These are phyloP conservation scores for Hypomontagnella monticulosa DNA, from an alignment of 495 filamentous ascomycete species.

Conservation along the genomic window DNA sequence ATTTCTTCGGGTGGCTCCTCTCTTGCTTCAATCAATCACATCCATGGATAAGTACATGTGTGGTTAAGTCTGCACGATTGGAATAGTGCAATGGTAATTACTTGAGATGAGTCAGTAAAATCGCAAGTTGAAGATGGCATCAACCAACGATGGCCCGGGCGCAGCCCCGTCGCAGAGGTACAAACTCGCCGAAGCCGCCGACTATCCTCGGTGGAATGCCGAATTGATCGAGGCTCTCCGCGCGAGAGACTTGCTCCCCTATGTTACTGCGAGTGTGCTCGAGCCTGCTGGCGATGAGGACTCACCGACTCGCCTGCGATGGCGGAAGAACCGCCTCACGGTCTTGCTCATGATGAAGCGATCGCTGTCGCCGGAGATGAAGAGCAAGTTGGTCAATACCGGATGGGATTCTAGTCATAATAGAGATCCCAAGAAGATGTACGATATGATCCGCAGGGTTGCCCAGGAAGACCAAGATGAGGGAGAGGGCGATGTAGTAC, in stretches of 20 bases:
- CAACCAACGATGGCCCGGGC: neutral
- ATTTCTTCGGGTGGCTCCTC: too few species aligned
- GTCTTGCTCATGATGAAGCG: constrained; percentile 30
- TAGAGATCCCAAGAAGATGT: constrained; percentile 36
- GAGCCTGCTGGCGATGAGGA: constrained; percentile 16
- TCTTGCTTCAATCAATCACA: too few species aligned
- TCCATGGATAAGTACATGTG: too few species aligned
- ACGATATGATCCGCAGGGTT: constrained; percentile 33
- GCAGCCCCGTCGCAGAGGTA: constrained; percentile 11
- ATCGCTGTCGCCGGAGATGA: constrained; percentile 29
- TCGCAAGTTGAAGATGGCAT: constrained; percentile 23
- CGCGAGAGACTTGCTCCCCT: constrained; percentile 21
- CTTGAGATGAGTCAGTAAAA: constrained; percentile 6
- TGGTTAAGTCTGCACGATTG: too few species aligned
- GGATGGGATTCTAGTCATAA: constrained; percentile 18
- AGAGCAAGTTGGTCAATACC: constrained; percentile 9
- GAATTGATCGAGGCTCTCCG: constrained; percentile 33
- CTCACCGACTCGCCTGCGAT: constrained; percentile 11
- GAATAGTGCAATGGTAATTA: neutral
- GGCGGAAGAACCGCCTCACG: constrained; percentile 27
- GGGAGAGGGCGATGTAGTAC: neutral
- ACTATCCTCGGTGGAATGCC: constrained; percentile 32
- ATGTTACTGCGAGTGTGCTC: constrained; percentile 24
- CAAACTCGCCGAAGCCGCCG: constrained; percentile 14
- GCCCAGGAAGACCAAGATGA: constrained; percentile 8